These are phyloP conservation scores for Pseudocercospora pini-densiflorae DNA, from an alignment of 2,329 filamentous ascomycete species.

Conservation along the genomic window DNA sequence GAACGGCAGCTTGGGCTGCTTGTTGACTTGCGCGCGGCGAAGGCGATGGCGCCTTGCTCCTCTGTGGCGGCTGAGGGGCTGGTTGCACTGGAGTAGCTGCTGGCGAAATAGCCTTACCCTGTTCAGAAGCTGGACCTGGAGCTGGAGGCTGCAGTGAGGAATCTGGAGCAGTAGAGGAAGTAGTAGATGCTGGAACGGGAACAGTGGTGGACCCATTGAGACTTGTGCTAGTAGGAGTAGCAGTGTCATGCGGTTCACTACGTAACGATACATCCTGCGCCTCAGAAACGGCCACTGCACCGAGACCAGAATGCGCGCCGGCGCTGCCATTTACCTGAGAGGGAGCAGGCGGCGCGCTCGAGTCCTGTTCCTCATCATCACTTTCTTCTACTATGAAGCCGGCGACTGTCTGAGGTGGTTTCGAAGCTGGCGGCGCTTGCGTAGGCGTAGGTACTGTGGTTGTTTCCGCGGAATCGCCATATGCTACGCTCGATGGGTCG, in stretches of 20 bases:
- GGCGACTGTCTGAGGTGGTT: constrained; percentile 39
- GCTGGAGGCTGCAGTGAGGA: constrained; percentile 38
- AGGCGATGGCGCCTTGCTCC: constrained; percentile 25
- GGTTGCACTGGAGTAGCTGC: constrained; percentile 23
- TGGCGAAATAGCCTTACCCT: constrained; percentile 38
- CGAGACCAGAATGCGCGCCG: constrained; percentile 26
- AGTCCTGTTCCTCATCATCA: constrained; percentile 56
- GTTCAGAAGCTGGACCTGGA: constrained; percentile 29
- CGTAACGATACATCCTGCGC: constrained; percentile 63
- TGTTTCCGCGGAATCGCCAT: constrained; percentile 22
- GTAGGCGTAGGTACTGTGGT: constrained; percentile 19
- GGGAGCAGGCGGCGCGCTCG: constrained; percentile 27
- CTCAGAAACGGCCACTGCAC: constrained; percentile 14
- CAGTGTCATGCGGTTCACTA: constrained; percentile 48
- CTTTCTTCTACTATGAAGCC: constrained; percentile 68
- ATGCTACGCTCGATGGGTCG: constrained; percentile 40
- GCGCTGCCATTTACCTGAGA: constrained; percentile 35
- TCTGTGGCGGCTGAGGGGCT: constrained; percentile 21
- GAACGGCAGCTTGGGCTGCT: constrained; percentile 21
- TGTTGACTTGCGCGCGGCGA: constrained; percentile 18
- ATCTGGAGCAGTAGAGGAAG: constrained; percentile 34
- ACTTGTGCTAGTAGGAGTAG: constrained; percentile 38
- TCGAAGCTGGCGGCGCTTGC: constrained; percentile 45
- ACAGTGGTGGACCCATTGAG: constrained; percentile 41
- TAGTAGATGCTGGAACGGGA: constrained; percentile 35